Base-by-base conservation (phyloP, 768 basidiomycete species). In the Amanita fuliginea region DNA sequence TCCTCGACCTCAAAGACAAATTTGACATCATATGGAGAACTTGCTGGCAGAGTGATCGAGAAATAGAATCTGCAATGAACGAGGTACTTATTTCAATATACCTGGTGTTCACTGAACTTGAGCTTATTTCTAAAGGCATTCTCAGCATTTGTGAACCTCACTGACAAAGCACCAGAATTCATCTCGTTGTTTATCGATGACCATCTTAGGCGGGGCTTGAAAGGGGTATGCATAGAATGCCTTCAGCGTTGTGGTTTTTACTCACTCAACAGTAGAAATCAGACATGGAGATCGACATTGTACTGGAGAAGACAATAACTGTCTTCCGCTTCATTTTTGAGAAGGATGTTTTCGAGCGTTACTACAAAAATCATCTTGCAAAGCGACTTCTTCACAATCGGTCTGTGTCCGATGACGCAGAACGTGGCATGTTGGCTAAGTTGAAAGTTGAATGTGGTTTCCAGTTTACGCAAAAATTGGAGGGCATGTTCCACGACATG, bases 401-500 rank as follows among this genome's bases (percentile, higher is more conserved):
- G 14, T 95, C 92, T 16, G 81, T 94, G 6, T 96, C 93, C 0
- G 96, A 99, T 57, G 96, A 99, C 64, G 94, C 96, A 3, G 96
- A 99, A 61, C 85, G 88, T 41, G 90, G 86, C 51, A 97, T 99
- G 93, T 77, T 99, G 1, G 84, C 91, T 41, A 97, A 96, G 66
- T 80, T 99, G 59, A 97, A 97, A 68, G 77, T 95, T 21, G 95
- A 98, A 67, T 94, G 88, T 59, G 95, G 95, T 6, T 85, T 83
- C 57, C 91, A 95, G 61, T 99, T 98, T 65, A 98, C 96, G 1
- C 91, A 95, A 66, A 94, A 94, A 63, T 71, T 98, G 59, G 94
- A 99, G 64, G 94, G 94, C 51, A 99, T 99, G 95, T 96, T 99
- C 78, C 77, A 90, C 55, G 95, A 98, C 61, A 93, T 99, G 81